A percentile compares a stretch with the other conserved stretches of the same genome.
Evolutionary conservation across 345 rosid species (phyloP).

Genomic region (Murraya koenigii): DNA sequence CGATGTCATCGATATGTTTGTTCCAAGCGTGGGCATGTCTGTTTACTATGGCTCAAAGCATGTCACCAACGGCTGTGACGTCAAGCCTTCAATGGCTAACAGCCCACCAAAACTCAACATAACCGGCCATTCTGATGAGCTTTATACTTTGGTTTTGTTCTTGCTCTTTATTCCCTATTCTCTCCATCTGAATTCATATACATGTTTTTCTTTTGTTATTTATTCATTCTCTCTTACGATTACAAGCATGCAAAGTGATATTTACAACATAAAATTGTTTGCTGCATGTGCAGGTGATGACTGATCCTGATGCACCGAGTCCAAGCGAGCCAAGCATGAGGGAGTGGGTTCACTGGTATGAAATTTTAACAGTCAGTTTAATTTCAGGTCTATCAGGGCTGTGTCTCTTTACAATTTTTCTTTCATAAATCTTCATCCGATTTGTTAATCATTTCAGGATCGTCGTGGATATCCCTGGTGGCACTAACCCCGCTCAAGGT

Average conservation of each 20-base stretch:
- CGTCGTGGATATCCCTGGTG: constrained; percentile 78
- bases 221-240: no score
- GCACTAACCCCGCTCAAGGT: constrained; percentile 66
- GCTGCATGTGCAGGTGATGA: constrained; percentile 58
- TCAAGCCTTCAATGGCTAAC: constrained; percentile 70
- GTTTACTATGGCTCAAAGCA: constrained; percentile 70
- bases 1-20: constrained; percentile 82
- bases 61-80: constrained; percentile 74
- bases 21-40: constrained; percentile 58
- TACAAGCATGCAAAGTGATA: not conserved
- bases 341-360: constrained; percentile 90
- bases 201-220: not conserved
- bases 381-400: no score
- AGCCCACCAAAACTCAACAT: constrained; percentile 61
- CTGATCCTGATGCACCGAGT: constrained; percentile 93
- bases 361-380: no score
- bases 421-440: not conserved
- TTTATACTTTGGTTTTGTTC: constrained; percentile 58
- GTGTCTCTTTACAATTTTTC: no score
- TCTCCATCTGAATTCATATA: not conserved
- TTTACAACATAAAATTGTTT: not conserved
- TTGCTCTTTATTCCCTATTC: no score
- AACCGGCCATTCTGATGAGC: constrained; percentile 56
- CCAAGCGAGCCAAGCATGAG: constrained; percentile 88
- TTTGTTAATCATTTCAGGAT: constrained; percentile 45